These are phyloP conservation scores for Tanacetum coccineum DNA, from an alignment of 129 eudicot genomes.

Conservation along the genomic window DNA sequence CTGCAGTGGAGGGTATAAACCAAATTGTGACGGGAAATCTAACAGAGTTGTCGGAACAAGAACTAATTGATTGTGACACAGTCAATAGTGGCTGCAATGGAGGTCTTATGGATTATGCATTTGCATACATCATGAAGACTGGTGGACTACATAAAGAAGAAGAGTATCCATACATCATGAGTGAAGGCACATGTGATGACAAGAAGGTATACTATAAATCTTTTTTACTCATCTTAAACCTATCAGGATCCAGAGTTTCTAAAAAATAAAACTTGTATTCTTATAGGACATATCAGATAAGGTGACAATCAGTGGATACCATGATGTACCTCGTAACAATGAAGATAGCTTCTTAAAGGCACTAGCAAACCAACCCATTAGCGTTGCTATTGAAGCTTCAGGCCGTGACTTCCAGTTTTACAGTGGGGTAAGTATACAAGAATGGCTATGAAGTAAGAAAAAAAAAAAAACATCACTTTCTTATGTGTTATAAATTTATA, in stretches of 20 bases:
- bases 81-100: slow-evolving; percentile 82
- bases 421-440: slow-evolving; percentile 58
- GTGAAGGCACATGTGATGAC: slow-evolving; percentile 86
- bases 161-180: slow-evolving; percentile 89
- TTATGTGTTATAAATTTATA: slow-evolving; percentile 5
- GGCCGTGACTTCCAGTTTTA: slow-evolving; percentile 91
- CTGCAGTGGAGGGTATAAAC: slow-evolving; percentile 98
- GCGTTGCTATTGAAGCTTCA: slow-evolving; percentile 89
- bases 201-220: slow-evolving; percentile 45
- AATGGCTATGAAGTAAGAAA: neutral
- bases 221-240: neutral
- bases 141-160: slow-evolving; percentile 90
- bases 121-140: slow-evolving; percentile 49
- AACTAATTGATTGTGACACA: slow-evolving; percentile 81
- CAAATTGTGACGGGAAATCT: slow-evolving; percentile 83
- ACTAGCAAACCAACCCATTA: slow-evolving; percentile 87
- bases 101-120: slow-evolving; percentile 95
- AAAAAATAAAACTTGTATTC: neutral
- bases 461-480: neutral
- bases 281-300: slow-evolving; percentile 57
- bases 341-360: slow-evolving; percentile 81
- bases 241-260: slow-evolving; percentile 7
- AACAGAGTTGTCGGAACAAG: slow-evolving; percentile 77
- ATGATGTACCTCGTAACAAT: slow-evolving; percentile 73
- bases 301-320: slow-evolving; percentile 78